phyloP scores from a whole-genome alignment of 768 basidiomycete species.

The Podaxis rugospora region DNA sequence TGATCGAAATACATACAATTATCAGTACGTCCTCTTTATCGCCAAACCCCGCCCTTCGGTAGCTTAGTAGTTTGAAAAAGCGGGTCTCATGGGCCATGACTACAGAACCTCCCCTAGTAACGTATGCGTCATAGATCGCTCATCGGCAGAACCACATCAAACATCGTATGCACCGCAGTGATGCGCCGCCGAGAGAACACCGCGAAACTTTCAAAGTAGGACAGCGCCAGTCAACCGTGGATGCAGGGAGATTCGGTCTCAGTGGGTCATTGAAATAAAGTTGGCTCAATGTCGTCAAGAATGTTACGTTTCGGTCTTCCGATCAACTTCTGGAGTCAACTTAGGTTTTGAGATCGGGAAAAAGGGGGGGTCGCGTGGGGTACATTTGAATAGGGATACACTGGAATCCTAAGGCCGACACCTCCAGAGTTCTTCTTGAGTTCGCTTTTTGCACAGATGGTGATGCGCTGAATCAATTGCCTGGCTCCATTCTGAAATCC shows the following conservation, averaged over 20 bases:
- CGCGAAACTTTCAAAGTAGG: neutral
- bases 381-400: no score
- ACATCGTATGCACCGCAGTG: neutral
- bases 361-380: no score
- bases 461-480: no score
- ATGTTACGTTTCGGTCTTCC: neutral
- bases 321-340: neutral
- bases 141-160: neutral
- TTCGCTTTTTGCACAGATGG: no score
- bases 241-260: neutral
- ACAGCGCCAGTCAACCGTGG: neutral
- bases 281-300: neutral
- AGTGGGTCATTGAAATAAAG: neutral
- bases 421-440: no score
- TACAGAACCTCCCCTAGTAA: neutral
- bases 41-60: neutral
- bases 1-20: neutral
- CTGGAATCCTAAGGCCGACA: no score
- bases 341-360: no score
- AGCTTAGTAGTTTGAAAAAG: neutral
- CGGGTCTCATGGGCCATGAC: neutral
- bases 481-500: no score
- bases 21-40: no score
- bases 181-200: neutral
- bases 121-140: neutral